Conservation (phyloP, 2,329 filamentous ascomycete genomes). For the Zymoseptoria crescenta region DNA sequence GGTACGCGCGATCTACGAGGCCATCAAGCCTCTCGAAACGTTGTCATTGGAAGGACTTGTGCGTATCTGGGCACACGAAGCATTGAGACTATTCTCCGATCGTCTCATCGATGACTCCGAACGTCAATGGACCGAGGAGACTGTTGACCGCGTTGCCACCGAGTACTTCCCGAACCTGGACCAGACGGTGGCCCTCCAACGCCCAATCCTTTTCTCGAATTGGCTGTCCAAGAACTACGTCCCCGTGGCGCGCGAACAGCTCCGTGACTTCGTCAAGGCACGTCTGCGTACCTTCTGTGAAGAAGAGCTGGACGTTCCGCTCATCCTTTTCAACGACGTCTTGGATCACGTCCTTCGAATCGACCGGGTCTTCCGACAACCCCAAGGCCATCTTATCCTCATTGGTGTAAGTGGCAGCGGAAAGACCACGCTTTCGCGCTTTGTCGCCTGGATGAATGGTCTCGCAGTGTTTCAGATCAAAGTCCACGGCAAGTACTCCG, state of each 20-base stretch:
- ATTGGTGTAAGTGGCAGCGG: constrained; percentile 98
- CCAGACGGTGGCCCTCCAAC: constrained; percentile 76
- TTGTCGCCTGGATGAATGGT: constrained; percentile 99
- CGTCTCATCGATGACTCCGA: constrained; percentile 91
- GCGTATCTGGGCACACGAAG: constrained; percentile 97
- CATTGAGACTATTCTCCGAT: constrained; percentile 92
- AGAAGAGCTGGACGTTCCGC: constrained; percentile 95
- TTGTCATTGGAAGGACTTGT: constrained; percentile 85
- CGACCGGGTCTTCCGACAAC: constrained; percentile 95
- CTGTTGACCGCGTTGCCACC: constrained; percentile 75
- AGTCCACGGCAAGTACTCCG: constrained; percentile 96
- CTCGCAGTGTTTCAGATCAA: constrained; percentile 99
- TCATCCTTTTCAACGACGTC: constrained; percentile 99
- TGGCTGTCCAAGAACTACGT: constrained; percentile 99
- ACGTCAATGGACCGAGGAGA: constrained; percentile 87
- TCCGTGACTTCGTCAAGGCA: constrained; percentile 96
- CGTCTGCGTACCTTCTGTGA: constrained; percentile 97
- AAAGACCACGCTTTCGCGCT: constrained; percentile 95
- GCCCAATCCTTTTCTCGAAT: constrained; percentile 96
- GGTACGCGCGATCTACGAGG: constrained; percentile 96
- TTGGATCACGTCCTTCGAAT: constrained; percentile 97
- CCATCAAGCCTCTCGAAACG: constrained; percentile 82
- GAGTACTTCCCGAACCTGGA: constrained; percentile 96
- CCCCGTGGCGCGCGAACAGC: constrained; percentile 86
- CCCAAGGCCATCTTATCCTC: constrained; percentile 93